These are phyloP conservation scores for Arabidopsis arenosa DNA, from an alignment of 345 rosid genomes.

Conservation along the genomic window DNA sequence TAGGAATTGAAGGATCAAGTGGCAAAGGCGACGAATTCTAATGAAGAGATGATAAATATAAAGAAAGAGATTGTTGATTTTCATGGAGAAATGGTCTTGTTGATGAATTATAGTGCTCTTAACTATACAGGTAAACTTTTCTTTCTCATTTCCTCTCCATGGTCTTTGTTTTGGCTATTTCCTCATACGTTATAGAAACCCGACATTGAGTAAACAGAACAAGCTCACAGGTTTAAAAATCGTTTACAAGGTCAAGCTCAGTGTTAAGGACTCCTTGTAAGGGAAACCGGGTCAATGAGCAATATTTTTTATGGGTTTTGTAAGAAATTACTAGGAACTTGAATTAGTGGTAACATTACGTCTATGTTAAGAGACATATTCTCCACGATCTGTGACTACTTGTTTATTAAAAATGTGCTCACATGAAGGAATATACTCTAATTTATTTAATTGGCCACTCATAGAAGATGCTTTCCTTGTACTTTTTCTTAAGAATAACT, in stretches of 20 bases:
- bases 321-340: background rate
- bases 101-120: constrained; percentile 95
- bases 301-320: constrained; percentile 8
- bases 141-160: background rate
- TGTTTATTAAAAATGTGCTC: constrained; percentile 21
- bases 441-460: constrained; percentile 33
- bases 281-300: background rate
- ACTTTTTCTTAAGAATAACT: constrained; percentile 16
- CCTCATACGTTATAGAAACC: background rate
- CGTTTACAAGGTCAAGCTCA: background rate
- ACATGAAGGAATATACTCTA: constrained; percentile 38
- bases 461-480: constrained; percentile 3
- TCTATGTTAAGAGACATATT: constrained; percentile 27
- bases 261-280: background rate
- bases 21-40: constrained; percentile 60
- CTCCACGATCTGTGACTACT: constrained; percentile 15
- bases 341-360: constrained; percentile 1
- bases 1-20: constrained; percentile 83
- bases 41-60: constrained; percentile 64
- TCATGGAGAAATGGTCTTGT: constrained; percentile 95
- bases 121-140: constrained; percentile 76
- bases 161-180: background rate
- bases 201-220: background rate
- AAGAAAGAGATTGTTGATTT: constrained; percentile 87
- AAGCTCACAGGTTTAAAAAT: background rate